phyloP scores from a whole-genome alignment of 306 rosid genomes.

The Dryas alaskensis region DNA sequence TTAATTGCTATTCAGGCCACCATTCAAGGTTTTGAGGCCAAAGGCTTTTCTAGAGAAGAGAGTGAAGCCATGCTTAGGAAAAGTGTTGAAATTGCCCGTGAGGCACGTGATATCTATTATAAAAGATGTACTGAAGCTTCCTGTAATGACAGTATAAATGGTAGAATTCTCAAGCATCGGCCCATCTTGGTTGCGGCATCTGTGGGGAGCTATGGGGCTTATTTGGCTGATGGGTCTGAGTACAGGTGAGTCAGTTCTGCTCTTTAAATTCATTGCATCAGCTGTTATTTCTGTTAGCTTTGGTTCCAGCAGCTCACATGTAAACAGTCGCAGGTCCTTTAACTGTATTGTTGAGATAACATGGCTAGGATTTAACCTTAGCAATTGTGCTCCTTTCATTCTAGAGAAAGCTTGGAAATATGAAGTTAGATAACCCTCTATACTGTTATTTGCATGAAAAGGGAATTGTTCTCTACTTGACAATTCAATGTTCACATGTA shows the following conservation, averaged over 20 bases:
- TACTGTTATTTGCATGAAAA: conserved; percentile 8
- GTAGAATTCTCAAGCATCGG: conserved; percentile 33
- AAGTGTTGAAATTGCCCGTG: conserved; percentile 79
- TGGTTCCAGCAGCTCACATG: not conserved
- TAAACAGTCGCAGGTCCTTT: not conserved
- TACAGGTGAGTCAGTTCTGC: conserved; percentile 27
- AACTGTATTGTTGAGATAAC: not conserved
- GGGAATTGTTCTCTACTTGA: conserved; percentile 1
- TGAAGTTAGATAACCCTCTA: conserved; percentile 6
- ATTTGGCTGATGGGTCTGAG: conserved; percentile 62
- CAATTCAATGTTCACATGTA: not conserved
- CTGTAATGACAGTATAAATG: conserved; percentile 38
- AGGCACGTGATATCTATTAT: conserved; percentile 64
- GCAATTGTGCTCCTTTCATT: not conserved
- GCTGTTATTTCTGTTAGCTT: not conserved
- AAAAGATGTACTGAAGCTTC: conserved; percentile 50
- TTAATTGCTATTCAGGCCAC: conserved; percentile 61
- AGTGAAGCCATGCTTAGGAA: conserved; percentile 59
- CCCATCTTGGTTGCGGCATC: conserved; percentile 86
- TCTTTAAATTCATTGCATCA: conserved; percentile 2
- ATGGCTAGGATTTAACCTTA: not conserved
- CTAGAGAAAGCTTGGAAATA: not conserved
- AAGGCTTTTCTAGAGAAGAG: conserved; percentile 65
- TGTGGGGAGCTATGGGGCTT: conserved; percentile 95
- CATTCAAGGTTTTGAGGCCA: conserved; percentile 75